Conservation (phyloP, 169 alveolate species). For the Plasmodium cynomolgi region DNA sequence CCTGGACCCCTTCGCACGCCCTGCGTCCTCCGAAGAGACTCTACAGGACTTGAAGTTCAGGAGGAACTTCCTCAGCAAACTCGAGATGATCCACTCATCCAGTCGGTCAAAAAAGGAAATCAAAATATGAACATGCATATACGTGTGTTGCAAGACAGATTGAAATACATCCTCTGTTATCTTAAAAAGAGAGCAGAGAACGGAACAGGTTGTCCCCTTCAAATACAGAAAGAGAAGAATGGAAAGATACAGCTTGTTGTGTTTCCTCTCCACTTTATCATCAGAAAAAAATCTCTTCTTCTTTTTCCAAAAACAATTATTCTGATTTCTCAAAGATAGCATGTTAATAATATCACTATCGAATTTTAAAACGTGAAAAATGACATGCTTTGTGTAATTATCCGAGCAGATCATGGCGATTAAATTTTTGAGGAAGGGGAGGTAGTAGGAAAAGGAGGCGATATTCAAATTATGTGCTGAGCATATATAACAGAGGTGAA, state of each 20-base stretch:
- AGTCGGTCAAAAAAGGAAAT: constrained; percentile 37
- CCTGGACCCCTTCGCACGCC: not conserved
- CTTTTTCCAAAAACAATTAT: not conserved
- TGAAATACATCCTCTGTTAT: constrained; percentile 46
- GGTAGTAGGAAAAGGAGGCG: constrained; percentile 19
- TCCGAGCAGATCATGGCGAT: constrained; percentile 17
- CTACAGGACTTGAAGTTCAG: not conserved
- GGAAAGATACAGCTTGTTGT: constrained; percentile 38
- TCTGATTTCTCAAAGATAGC: constrained; percentile 22
- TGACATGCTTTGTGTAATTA: constrained; percentile 32
- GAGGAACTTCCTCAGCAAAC: constrained; percentile 30
- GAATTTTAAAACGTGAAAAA: constrained; percentile 39
- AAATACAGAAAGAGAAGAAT: constrained; percentile 34
- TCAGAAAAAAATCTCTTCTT: constrained; percentile 16
- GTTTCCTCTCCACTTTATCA: constrained; percentile 21
- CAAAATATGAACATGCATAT: constrained; percentile 31
- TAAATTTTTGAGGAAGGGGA: constrained; percentile 31
- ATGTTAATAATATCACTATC: constrained; percentile 67
- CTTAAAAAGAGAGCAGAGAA: constrained; percentile 20
- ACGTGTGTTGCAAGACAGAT: constrained; percentile 36
- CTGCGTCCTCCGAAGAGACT: not conserved
- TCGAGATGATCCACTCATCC: constrained; percentile 46
- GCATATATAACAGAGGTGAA: constrained; percentile 65
- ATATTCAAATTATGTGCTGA: constrained; percentile 28
- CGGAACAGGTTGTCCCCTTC: not conserved